phyloP scores from a whole-genome alignment of 164 flowering plant species.

The Umbilicus rupestris region DNA sequence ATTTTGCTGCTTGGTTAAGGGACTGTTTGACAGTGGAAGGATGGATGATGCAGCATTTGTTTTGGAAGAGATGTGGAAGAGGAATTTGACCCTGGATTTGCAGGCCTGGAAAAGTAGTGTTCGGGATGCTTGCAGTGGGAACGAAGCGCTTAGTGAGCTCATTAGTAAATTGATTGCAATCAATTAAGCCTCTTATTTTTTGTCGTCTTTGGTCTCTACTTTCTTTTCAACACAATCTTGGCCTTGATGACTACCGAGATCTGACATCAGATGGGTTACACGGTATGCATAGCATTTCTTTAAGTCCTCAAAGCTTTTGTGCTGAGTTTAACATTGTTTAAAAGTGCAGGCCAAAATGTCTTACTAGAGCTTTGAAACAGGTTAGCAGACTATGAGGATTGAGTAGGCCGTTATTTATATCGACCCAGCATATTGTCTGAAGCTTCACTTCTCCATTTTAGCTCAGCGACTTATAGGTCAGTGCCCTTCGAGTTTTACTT shows the following conservation, averaged over 20 bases:
- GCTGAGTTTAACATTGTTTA: not conserved
- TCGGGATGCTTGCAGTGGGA: constrained; percentile 20
- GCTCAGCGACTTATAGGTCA: not conserved
- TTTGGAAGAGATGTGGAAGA: constrained; percentile 77
- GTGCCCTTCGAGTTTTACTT: not conserved
- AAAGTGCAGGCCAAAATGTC: not conserved
- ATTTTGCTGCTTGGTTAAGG: constrained; percentile 40
- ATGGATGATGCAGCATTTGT: constrained; percentile 54
- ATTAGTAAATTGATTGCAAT: constrained; percentile 14
- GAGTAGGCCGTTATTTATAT: not conserved
- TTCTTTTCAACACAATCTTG: not conserved
- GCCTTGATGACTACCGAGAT: not conserved
- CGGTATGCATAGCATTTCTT: not conserved
- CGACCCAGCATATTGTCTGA: not conserved
- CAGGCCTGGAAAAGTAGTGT: constrained; percentile 49
- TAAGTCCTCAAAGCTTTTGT: not conserved
- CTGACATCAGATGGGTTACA: not conserved
- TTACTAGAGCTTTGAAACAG: not conserved
- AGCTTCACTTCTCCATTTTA: not conserved
- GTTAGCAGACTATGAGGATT: not conserved
- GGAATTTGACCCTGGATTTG: constrained; percentile 31
- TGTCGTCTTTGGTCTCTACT: not conserved
- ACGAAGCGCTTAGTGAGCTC: constrained; percentile 11
- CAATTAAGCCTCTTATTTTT: not conserved
- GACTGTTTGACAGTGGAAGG: constrained; percentile 43